phyloP scores from a whole-genome alignment of 2,329 filamentous ascomycete species.

The Cladophialophora psammophila region DNA sequence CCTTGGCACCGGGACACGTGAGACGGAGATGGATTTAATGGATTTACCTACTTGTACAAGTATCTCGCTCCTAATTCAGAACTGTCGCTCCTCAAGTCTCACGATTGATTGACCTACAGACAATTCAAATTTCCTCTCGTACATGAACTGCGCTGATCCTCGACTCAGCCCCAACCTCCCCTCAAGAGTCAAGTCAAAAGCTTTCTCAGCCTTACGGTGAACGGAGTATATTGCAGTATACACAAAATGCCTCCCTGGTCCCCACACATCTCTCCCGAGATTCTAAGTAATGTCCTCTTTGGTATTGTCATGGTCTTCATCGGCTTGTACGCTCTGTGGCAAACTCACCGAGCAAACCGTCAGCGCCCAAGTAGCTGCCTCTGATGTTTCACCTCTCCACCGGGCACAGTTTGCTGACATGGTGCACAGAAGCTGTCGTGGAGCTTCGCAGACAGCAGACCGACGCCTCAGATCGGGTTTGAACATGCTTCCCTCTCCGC shows the following conservation, averaged over 20 bases:
- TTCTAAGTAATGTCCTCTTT: constrained; percentile 17
- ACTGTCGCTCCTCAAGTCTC: too few relatives aligned
- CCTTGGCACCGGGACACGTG: too few relatives aligned
- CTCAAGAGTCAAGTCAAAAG: too few relatives aligned
- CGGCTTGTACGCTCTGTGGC: constrained; percentile 18
- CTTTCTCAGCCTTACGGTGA: constrained; percentile 5
- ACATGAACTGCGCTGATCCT: too few relatives aligned
- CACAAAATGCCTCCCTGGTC: neutral
- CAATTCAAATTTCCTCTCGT: too few relatives aligned
- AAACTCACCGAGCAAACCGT: constrained; percentile 10
- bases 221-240: neutral
- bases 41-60: too few relatives aligned
- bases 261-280: constrained; percentile 10
- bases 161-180: too few relatives aligned
- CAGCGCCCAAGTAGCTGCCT: constrained; percentile 3
- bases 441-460: constrained; percentile 6
- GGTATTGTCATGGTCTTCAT: constrained; percentile 16
- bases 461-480: constrained; percentile 17
- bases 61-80: too few relatives aligned
- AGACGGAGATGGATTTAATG: too few relatives aligned
- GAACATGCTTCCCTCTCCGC: neutral
- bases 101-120: too few relatives aligned
- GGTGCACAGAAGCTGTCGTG: constrained; percentile 4
- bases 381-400: neutral
- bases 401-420: neutral